Conservation (phyloP, 129 eudicot species). For the Saposhnikovia divaricata region DNA sequence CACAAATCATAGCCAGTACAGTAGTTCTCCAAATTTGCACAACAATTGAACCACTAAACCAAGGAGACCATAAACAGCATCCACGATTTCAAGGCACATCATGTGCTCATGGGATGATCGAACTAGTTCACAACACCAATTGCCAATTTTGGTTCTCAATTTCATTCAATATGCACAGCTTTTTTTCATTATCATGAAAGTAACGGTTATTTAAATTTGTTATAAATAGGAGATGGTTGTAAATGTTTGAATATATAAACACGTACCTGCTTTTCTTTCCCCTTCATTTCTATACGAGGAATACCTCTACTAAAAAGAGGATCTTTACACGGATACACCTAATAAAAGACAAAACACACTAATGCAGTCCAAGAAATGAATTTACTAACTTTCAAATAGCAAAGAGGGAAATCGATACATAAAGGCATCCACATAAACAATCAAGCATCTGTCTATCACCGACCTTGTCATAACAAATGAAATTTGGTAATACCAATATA, state of each 20-base stretch:
- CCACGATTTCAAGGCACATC: not conserved
- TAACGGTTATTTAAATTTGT: not conserved
- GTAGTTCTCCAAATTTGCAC: not conserved
- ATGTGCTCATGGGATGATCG: not conserved
- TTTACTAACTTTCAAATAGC: not conserved
- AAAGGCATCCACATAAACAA: not conserved
- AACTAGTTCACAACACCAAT: not conserved
- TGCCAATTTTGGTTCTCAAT: not conserved
- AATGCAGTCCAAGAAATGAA: not conserved
- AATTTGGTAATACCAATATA: not conserved
- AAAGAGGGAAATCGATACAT: not conserved
- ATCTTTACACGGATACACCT: not conserved
- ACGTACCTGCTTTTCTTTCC: not conserved
- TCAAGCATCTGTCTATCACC: not conserved
- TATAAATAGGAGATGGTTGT: not conserved
- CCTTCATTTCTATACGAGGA: not conserved
- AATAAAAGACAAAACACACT: too few species aligned
- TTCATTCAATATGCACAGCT: not conserved
- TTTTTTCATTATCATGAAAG: not conserved
- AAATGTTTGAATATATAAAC: not conserved
- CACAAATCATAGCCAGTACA: not conserved
- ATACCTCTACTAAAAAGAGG: not conserved
- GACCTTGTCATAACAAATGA: not conserved
- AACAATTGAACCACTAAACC: not conserved
- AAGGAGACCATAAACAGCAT: not conserved